A percentile compares a stretch with the other conserved stretches of the same genome.
Evolutionary conservation across 2,329 filamentous ascomycete species (phyloP).

Genomic region (Hymenoscyphus repandus): DNA sequence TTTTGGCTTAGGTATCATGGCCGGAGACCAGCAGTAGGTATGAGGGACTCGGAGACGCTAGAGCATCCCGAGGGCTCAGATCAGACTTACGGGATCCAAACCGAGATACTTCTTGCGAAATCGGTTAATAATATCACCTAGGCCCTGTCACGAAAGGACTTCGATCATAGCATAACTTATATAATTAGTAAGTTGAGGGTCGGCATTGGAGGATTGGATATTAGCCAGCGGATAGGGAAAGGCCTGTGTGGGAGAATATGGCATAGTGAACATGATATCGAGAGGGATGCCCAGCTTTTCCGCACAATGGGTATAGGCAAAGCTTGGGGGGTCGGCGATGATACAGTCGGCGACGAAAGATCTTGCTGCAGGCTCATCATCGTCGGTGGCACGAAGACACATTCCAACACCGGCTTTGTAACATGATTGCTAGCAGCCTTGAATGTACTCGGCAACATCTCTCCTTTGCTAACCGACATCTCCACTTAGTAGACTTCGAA

Average conservation of each 20-base stretch:
- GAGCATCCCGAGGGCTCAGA: conserved; percentile 33
- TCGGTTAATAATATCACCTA: conserved; percentile 42
- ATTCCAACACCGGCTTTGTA: background rate
- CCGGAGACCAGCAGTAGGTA: conserved; percentile 32
- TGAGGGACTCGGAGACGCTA: conserved; percentile 29
- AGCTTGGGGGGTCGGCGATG: conserved; percentile 27
- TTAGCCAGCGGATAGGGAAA: conserved; percentile 40
- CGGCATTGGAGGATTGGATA: conserved; percentile 32
- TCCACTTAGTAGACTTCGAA: conserved; percentile 68
- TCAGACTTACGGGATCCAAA: conserved; percentile 35
- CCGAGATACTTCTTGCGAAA: conserved; percentile 36
- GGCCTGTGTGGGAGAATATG: conserved; percentile 15
- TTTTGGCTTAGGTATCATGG: conserved; percentile 35
- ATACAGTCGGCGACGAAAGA: conserved; percentile 27
- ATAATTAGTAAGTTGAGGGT: conserved; percentile 36
- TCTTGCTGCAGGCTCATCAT: background rate
- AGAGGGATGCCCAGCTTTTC: conserved; percentile 15
- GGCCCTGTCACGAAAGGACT: conserved; percentile 43
- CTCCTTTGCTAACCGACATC: conserved; percentile 67
- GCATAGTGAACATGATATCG: conserved; percentile 21
- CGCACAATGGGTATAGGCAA: conserved; percentile 26
- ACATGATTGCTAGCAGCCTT: too few relatives aligned
- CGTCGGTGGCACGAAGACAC: background rate
- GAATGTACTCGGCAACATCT: too few relatives aligned
- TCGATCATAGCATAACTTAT: conserved; percentile 43